Evolutionary conservation across 129 eudicot genomes (phyloP).

Genomic region (Logfia minima): DNA sequence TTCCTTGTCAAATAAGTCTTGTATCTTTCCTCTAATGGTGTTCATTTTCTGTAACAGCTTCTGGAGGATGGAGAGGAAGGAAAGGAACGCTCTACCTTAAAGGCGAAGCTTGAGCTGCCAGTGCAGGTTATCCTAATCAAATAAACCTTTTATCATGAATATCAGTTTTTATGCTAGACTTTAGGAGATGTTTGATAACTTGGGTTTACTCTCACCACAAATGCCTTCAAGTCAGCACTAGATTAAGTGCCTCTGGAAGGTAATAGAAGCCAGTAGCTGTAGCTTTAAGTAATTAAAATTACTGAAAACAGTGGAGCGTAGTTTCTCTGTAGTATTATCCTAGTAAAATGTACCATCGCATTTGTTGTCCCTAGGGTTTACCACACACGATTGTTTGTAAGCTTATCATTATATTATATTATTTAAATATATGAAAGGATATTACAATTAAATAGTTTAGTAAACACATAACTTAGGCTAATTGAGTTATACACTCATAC

Average conservation of each 20-base stretch:
- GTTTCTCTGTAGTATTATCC: background rate
- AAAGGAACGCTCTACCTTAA: constrained; percentile 66
- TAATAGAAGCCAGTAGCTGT: background rate
- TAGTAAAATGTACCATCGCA: constrained; percentile 7
- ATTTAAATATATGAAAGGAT: constrained; percentile 9
- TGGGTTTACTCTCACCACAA: background rate
- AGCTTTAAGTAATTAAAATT: background rate
- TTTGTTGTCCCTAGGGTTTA: constrained; percentile 19
- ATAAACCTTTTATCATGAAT: background rate
- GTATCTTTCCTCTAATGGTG: constrained; percentile 17
- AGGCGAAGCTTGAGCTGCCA: constrained; percentile 95
- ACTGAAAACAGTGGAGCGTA: background rate
- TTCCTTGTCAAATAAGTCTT: constrained; percentile 10
- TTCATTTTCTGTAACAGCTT: constrained; percentile 45
- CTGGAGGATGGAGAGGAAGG: constrained; percentile 96
- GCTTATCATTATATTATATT: background rate
- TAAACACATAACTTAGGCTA: constrained; percentile 1
- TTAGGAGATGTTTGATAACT: constrained; percentile 20
- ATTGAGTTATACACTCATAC: background rate
- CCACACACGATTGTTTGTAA: constrained; percentile 13
- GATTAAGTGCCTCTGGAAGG: background rate
- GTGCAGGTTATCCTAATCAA: constrained; percentile 66
- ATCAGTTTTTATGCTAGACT: background rate
- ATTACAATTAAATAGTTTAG: background rate
- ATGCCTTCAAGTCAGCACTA: constrained; percentile 1